Evolutionary conservation across 2,329 filamentous ascomycete species (phyloP), one percentile per base, ranked within the genome.

Genomic region (Rhinocladiella similis): DNA sequence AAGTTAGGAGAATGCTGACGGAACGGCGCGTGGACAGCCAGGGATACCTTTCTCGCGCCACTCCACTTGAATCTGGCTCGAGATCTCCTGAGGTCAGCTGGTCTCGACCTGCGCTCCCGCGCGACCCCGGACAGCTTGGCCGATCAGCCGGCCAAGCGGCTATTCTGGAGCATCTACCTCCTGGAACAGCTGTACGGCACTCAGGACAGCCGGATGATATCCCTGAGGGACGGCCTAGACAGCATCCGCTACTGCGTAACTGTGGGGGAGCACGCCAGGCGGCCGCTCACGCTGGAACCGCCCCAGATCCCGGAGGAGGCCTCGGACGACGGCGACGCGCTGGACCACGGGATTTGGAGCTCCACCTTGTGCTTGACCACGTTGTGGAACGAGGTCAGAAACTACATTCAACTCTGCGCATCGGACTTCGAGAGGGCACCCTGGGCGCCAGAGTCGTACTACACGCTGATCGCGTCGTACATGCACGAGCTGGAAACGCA

Each of bases 111-210:
- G 0, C 71, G 75, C 43, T 70, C 73, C 0, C 66, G 69, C 0
- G 80, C 80, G 45, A 63, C 63, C 0, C 50, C 65, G 2, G 68
- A 73, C 6, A 73, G 74, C 36, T 66, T 70, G 0, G 63, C 61
- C 1, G 61, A 67, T 0, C 76, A 81, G 50, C 73, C 78, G 9
- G 80, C 80, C 63, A 79, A 75, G 62, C 66, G 77, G 2, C 67
- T 81, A 0, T 81, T 81, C 29, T 81, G 79, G 79, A 81, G 77
- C 51, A 68, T 81, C 0, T 77, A 81, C 50, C 64, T 78, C 1
- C 72, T 81, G 0, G 77, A 81, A 51, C 78, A 80, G 48, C 75
- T 72, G 0, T 80, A 81, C 41, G 79, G 79, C 1, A 72, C 75
- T 6, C 77, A 80, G 43, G 73, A 69, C 3, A 75, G 77, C 1